Base-by-base conservation (phyloP, 179 eudicot genomes). In the Silene noctiflora region DNA sequence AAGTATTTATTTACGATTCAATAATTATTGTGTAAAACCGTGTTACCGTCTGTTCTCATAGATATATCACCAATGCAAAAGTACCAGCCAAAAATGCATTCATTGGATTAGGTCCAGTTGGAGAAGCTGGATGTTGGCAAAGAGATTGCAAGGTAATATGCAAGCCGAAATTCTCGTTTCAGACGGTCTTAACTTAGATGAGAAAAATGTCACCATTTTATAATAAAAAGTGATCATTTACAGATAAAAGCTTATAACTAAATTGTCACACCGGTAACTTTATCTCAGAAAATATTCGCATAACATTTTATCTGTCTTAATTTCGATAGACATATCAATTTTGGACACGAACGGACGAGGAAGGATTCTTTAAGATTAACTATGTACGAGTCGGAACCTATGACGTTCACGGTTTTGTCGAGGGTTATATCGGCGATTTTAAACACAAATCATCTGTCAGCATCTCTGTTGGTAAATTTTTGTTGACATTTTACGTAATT, bases 51-150 rank as follows among this genome's bases (percentile, higher is more conserved):
- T 29, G 1, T 1, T 25, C 27, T 29, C 33, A 29, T 46, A 82
- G 85, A 53, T 75, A 10, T 25, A 14, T 70, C 4, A 67, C 77
- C 27, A 69, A 76, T 8, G 78, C 72, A 16, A 76, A 73, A 74
- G 80, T 79, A 42, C 85, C 90, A 17, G 97, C 92, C 2, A 79
- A 81, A 42, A 71, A 81, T 46, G 94, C 97, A 53, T 89, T 83
- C 78, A 87, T 95, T 17, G 97, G 99, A 10, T 76, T 95, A 35
- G 95, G 95, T 44, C 86, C 86, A 35, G 88, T 86, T 3, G 99
- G 99, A 74, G 91, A 87, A 22, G 88, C 69, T 42, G 99, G 98
- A 80, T 95, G 95, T 71, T 95, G 98, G 98, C 99, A 95, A 83
- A 95, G 87, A 75, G 99, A 95, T 83, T 82, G 89, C 88, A 95